Base-by-base conservation (phyloP, 441 rosid genomes). In the Populus hybrid region DNA sequence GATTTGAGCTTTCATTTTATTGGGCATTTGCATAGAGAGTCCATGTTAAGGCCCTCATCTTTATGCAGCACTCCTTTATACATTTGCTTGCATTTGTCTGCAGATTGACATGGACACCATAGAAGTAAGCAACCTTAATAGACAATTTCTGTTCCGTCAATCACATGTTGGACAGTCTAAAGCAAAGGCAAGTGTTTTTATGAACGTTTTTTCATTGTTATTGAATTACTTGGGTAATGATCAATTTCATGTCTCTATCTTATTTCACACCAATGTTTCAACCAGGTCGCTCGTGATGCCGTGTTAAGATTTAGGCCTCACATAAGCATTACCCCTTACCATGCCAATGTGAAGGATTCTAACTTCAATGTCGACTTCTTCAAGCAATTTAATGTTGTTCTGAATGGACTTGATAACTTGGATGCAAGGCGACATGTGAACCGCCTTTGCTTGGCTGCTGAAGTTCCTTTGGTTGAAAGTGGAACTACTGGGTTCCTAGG, bases 61-160 rank as follows among this genome's bases (percentile, higher is more conserved):
- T 78, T 40, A 24, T 75, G 65, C 23, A 6, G 24, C 56, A 23
- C 31, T 74, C 35, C 6, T 77, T 77, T 50, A 64, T 73, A 26
- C 36, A 73, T 78, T 79, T 79, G 35, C 31, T 29, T 50, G 33
- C 71, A 26, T 75, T 71, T 63, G 8, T 64, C 76, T 86, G 82
- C 90, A 95, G 99, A 96, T 96, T 83, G 99, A 96, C 85, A 91
- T 96, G 99, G 99, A 96, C 76, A 93, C 98, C 10, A 96, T 96
- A 79, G 99, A 96, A 94, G 99, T 96, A 71, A 96, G 99, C 84
- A 96, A 96, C 89, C 90, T 96, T 76, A 96, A 96, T 80, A 90
- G 99, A 80, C 99, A 96, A 76, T 94, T 96, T 86, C 83, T 96
- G 74, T 96, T 96, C 83, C 94, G 98, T 64, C 88, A 89, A 64